Base-by-base conservation (phyloP, 768 basidiomycete species). In the Chlorophyllum brunneum region DNA sequence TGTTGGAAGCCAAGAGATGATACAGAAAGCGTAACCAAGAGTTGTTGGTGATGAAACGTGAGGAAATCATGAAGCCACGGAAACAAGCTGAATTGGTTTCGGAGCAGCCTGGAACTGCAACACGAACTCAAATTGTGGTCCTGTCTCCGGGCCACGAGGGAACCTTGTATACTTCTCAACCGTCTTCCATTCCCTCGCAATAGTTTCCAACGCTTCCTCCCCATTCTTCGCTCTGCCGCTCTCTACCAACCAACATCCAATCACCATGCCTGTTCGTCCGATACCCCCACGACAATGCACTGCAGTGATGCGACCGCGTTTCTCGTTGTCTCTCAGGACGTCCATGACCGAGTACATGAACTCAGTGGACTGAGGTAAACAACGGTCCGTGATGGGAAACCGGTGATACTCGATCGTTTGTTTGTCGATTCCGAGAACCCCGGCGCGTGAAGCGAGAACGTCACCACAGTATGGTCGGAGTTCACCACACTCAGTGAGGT, bases 241-340 rank as follows among this genome's bases (percentile, higher is more conserved):
- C 65, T 88, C 79, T 33, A 88, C 83, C 33, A 89, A 79, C 85
- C 86, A 89, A 63, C 87, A 89, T 11, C 87, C 86, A 37, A 77
- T 67, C 0, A 77, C 73, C 64, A 74, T 70, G 5, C 86, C 86
- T 48, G 84, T 84, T 57, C 87, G 70, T 1, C 87, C 88, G 43
- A 89, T 89, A 0, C 88, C 88, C 1, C 88, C 88, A 7, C 86
- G 77, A 62, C 88, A 91, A 61, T 91, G 88, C 4, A 91, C 86
- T 4, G 86, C 88, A n/a, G 69, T 72, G 29, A 83, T 74, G 11
- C 86, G 74, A 1, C 79, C 81, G 3, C 80, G 74, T 5, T 61
- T 62, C 55, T 82, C 77, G 58, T 85, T 85, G 61, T 85, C 82
- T 24, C 76, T 64, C 9, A 89, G 66, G 11, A 82, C 80, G 46